Conservation (phyloP, 257 asterid genomes). For the Jacaranda copaia region DNA sequence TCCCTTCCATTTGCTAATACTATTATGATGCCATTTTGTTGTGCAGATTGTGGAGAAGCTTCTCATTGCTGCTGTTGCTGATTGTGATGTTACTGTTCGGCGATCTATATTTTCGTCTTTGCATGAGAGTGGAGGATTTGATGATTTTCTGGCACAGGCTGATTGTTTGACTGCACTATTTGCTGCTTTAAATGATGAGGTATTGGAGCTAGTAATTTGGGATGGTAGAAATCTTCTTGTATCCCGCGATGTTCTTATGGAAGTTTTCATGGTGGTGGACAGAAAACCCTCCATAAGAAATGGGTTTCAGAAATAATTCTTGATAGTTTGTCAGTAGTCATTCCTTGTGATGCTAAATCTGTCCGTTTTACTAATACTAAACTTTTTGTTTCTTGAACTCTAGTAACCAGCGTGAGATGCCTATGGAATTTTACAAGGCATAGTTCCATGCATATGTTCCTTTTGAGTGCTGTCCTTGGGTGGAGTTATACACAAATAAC, state of each 20-base stretch:
- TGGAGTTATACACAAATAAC: slow-evolving; percentile 20
- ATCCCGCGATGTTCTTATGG: slow-evolving; percentile 4
- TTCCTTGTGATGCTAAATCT: slow-evolving; percentile 6
- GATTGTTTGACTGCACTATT: slow-evolving; percentile 95
- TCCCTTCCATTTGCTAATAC: slow-evolving; percentile 8
- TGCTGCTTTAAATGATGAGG: slow-evolving; percentile 99
- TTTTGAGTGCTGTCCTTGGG: not conserved
- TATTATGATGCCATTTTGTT: slow-evolving; percentile 20
- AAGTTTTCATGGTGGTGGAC: slow-evolving; percentile 27
- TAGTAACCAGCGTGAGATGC: slow-evolving; percentile 9
- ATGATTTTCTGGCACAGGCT: slow-evolving; percentile 95
- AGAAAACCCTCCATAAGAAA: slow-evolving; percentile 8
- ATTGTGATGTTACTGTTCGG: slow-evolving; percentile 92
- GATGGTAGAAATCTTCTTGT: slow-evolving; percentile 29
- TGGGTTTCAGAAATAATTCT: slow-evolving; percentile 27
- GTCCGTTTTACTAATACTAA: slow-evolving; percentile 21
- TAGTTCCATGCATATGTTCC: not conserved
- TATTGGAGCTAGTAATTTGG: slow-evolving; percentile 40
- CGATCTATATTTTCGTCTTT: slow-evolving; percentile 83
- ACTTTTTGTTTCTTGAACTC: slow-evolving; percentile 7
- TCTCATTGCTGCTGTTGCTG: slow-evolving; percentile 94
- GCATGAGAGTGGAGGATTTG: slow-evolving; percentile 81
- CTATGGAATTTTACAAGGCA: slow-evolving; percentile 3
- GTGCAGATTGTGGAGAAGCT: slow-evolving; percentile 92
- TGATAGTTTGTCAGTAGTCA: slow-evolving; percentile 21